Conservation (phyloP, 441 rosid species). For the Codiaeum variegatum region DNA sequence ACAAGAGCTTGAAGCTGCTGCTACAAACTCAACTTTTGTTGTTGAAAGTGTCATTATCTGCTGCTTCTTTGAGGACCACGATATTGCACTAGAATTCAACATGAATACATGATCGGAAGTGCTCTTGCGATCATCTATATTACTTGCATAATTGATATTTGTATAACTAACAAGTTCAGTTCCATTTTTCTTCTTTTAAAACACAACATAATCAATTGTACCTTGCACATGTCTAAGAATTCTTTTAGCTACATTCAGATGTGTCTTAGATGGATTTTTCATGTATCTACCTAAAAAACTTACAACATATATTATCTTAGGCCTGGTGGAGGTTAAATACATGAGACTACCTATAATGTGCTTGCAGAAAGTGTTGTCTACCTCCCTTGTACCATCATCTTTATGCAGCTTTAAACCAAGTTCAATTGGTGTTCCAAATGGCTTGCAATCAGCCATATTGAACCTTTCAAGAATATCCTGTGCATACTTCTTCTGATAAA, state of each 20-base stretch:
- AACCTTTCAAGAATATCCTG: not conserved
- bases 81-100: not conserved
- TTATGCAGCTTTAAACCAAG: not conserved
- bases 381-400: not conserved
- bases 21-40: not conserved
- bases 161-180: not conserved
- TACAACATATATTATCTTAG: too few relatives aligned
- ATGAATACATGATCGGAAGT: too few relatives aligned
- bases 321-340: not conserved
- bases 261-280: too few relatives aligned
- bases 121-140: too few relatives aligned
- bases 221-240: too few relatives aligned
- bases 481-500: not conserved
- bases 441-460: not conserved
- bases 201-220: not conserved
- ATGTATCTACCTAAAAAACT: too few relatives aligned
- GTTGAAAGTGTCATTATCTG: too few relatives aligned
- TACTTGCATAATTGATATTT: too few relatives aligned
- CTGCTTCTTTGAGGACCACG: not conserved
- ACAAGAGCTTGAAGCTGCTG: not conserved
- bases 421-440: not conserved
- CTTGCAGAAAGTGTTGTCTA: not conserved
- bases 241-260: too few relatives aligned
- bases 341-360: not conserved
- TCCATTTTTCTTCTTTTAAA: not conserved